Evolutionary conservation across 306 rosid species (phyloP), one percentile per base, ranked within the genome.

Genomic region (Quercus parvula): DNA sequence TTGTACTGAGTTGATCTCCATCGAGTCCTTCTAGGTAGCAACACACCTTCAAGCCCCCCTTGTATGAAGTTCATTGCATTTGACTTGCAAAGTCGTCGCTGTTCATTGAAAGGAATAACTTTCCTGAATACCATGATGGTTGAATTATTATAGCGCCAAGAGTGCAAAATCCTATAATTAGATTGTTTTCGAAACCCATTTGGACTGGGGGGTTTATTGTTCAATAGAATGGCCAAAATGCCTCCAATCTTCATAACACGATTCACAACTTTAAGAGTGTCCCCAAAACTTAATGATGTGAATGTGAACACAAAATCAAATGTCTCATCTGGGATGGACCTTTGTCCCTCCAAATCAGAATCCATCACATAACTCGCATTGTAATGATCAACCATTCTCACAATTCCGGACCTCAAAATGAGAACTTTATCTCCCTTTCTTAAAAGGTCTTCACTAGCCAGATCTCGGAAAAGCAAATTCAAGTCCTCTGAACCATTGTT

Each of bases 161-260:
- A 75, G 84, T 78, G 80, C 80, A 86, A 87, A 77, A 88, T 78
- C 69, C 56, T 88, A 64, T 88, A 91, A 78, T 91, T 86, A 46
- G 85, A 30, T 54, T 79, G 83, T 24, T 78, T 64, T 55, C 64
- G 75, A 24, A 86, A 78, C 9, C 64, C 85, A 59, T 44, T 78
- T 3, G 87, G 77, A 20, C 46, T 41, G 46, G 82, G 72, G 19
- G 14, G 14, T 10, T 86, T 81, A 70, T 67, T 78, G 30, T 76
- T 80, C 27, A 89, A 18, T 38, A 90, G 92, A 73, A 89, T 77
- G 63, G 86, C 90, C 74, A 91, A 82, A 80, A 91, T 89, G 81
- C 92, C 97, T 68, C 85, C 88, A 22, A 74, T 74, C 81, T 81
- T 91, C 79, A 86, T 15, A 76, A 89, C 58, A 19, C 87, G 89